phyloP scores from a whole-genome alignment of 352 stramenopile genomes.

The Aphanomyces astaci region DNA sequence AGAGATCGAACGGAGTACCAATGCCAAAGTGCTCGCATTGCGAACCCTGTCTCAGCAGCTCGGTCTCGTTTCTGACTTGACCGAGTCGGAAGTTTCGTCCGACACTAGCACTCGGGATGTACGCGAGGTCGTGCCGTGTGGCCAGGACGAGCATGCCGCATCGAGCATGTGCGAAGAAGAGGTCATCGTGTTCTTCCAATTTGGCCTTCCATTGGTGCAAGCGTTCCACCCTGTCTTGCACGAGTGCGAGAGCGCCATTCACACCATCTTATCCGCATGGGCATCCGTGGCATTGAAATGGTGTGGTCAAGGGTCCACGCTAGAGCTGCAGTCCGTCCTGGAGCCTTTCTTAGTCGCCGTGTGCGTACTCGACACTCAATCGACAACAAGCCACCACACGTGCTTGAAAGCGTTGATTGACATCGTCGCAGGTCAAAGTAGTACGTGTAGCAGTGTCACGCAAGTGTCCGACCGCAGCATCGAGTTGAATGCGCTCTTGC shows the following conservation, averaged over 20 bases:
- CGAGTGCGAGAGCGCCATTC: not conserved
- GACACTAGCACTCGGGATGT: not conserved
- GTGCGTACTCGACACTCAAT: not conserved
- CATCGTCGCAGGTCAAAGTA: not conserved
- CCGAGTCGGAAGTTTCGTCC: not conserved
- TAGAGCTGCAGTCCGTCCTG: not conserved
- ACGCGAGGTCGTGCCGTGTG: not conserved
- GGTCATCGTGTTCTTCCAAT: not conserved
- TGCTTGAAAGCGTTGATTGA: not conserved
- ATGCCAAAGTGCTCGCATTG: not conserved
- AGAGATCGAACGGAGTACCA: not conserved
- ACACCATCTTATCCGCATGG: conserved; percentile 2
- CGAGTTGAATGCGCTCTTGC: not conserved
- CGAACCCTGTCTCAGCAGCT: not conserved
- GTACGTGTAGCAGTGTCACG: not conserved
- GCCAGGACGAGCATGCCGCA: not conserved
- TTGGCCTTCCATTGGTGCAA: not conserved
- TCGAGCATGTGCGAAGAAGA: not conserved
- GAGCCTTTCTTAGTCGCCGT: not conserved
- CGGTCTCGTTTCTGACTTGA: not conserved
- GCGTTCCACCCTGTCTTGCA: not conserved
- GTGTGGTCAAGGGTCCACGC: not conserved
- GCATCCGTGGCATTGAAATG: not conserved
- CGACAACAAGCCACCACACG: not conserved
- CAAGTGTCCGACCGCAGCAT: not conserved